Base-by-base conservation (phyloP, 2,329 filamentous ascomycete genomes). In the Trichoderma sp. region DNA sequence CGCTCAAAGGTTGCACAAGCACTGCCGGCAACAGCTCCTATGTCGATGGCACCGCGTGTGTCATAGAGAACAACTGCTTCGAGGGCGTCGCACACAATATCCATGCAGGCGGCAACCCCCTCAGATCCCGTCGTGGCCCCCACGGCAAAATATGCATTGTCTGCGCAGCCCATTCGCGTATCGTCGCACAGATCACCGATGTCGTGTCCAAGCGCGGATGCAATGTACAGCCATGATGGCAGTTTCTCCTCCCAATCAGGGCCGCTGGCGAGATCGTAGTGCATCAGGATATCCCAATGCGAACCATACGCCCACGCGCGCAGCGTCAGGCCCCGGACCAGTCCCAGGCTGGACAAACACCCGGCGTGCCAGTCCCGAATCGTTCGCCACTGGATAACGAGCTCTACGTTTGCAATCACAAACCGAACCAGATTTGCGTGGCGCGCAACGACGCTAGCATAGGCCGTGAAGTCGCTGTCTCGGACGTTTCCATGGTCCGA, bases 1-100 rank as follows among this genome's bases (percentile, higher is more conserved):
- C 64, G 64, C 42, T 67, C 64, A 39, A 67, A 67, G 8, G 64
- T 67, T 4, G 64, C 64, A 39, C 64, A 67, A n/a, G 54, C 64
- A 27, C 39, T 52, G 7, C 64, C 64, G 32, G 64, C 54, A 10
- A 67, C 42, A 5, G 17, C 5, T 0, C 53, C 10, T 1, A 67
- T 35, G 5, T 67, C 64, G 35, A 67, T 67, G 25, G n/a, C 34
- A 5, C 64, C 64, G 17, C 64, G 54, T 12, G 64, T 61, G 34
- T 67, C 64, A 1, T 56, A 56, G 8, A 67, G 37, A 39, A 67
- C 64, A n/a, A 61, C 53, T 1, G 56, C 56, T 17, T 67, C 64
- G 25, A 67, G 56, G 10, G 53, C 64, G 15, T 67, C 64, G 25
- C 64, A 67, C 19, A 67, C 6, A 52, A 67, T 67, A 25, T 67